Evolutionary conservation across 176 grass and related monocot genomes (phyloP).

Genomic region (Urochloa ruziziensis): DNA sequence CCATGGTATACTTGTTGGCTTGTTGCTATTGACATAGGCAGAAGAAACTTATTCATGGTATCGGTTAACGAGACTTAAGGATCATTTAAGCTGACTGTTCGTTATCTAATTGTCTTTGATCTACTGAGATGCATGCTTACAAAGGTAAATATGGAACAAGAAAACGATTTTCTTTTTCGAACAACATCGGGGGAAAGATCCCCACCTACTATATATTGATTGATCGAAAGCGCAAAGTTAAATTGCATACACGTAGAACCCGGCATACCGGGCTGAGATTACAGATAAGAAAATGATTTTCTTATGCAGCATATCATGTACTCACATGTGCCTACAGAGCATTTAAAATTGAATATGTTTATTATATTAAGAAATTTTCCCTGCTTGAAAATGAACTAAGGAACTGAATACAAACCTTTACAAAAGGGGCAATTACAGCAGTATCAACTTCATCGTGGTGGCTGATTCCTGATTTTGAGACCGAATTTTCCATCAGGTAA

Average conservation of each 20-base stretch:
- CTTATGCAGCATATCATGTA: background rate
- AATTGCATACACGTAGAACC: too few relatives aligned
- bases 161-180: background rate
- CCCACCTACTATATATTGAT: too few relatives aligned
- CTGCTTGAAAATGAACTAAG: background rate
- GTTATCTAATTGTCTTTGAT: background rate
- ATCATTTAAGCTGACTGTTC: background rate
- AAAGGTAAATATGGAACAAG: background rate
- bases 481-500: background rate
- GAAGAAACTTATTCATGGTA: background rate
- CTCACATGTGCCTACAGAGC: background rate
- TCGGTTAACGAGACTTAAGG: background rate
- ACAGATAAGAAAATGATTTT: too few relatives aligned
- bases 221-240: too few relatives aligned
- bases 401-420: slow-evolving; percentile 48
- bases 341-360: background rate
- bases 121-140: background rate
- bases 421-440: slow-evolving; percentile 33
- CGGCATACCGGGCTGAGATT: too few relatives aligned
- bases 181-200: too few relatives aligned
- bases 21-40: background rate
- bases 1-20: background rate
- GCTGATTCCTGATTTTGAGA: slow-evolving; percentile 56
- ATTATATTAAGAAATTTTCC: background rate
- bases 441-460: slow-evolving; percentile 54